Conservation (phyloP, 148 eudicot genomes). For the Chenopodium quinoa region DNA sequence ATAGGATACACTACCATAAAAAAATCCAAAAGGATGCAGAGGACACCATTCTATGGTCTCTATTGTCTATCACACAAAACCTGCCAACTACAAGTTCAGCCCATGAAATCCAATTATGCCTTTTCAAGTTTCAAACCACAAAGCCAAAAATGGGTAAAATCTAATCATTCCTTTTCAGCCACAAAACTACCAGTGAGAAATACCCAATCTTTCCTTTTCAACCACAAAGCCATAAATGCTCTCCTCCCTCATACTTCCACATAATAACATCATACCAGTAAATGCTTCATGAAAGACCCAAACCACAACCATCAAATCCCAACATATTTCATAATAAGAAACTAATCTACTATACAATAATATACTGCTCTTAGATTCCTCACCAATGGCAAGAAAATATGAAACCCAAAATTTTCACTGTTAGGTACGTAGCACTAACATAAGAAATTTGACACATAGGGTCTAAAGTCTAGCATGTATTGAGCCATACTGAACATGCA, state of each 20-base stretch:
- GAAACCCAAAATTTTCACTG: no score
- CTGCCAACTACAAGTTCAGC: neutral
- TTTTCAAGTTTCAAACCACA: neutral
- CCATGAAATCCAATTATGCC: neutral
- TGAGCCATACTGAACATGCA: neutral
- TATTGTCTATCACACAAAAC: neutral
- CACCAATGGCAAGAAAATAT: neutral
- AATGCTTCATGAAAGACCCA: neutral
- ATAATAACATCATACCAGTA: neutral
- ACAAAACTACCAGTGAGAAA: no score
- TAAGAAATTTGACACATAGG: neutral
- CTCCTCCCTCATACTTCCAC: neutral
- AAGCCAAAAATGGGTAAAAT: neutral
- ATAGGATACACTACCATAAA: neutral
- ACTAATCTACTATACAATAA: no score
- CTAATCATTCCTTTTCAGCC: no score
- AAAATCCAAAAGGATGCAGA: neutral
- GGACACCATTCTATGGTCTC: neutral
- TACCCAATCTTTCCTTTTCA: no score
- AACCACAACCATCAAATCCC: neutral
- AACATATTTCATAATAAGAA: neutral
- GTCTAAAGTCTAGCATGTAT: neutral
- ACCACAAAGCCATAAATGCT: neutral
- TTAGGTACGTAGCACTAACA: neutral
- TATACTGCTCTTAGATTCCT: neutral